phyloP scores from a whole-genome alignment of 2,329 filamentous ascomycete genomes.

The Sordariomycetes sp. region DNA sequence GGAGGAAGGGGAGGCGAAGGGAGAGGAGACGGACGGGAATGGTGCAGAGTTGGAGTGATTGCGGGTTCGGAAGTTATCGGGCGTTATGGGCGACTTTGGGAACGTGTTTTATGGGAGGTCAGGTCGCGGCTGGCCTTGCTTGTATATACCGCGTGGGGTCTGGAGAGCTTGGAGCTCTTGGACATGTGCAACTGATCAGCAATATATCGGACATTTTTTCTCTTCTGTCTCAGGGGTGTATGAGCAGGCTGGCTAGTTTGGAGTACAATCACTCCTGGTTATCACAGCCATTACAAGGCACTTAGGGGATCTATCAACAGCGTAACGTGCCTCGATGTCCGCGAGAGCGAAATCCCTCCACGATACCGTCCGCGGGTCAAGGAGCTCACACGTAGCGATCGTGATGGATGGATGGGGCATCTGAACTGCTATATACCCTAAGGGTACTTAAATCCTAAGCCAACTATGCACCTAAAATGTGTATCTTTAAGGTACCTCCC shows the following conservation, averaged over 20 bases:
- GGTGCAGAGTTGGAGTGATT: not conserved
- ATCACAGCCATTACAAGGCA: too few relatives aligned
- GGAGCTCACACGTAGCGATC: too few relatives aligned
- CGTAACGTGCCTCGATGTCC: too few relatives aligned
- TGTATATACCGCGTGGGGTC: not conserved
- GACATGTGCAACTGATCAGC: not conserved
- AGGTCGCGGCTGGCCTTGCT: not conserved
- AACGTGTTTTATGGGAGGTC: not conserved
- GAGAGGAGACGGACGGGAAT: not conserved
- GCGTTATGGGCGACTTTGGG: not conserved
- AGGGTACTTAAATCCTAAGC: not conserved
- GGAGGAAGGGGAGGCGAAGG: conserved; percentile 14
- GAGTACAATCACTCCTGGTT: too few relatives aligned
- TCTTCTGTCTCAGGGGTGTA: not conserved
- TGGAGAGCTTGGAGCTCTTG: not conserved
- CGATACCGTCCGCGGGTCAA: too few relatives aligned
- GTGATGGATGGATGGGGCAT: too few relatives aligned
- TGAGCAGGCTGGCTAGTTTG: too few relatives aligned
- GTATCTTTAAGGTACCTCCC: not conserved
- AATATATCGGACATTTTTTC: not conserved
- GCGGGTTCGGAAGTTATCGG: not conserved
- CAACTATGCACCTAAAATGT: not conserved
- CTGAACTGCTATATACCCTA: not conserved
- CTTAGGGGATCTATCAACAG: too few relatives aligned
- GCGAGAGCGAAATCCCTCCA: too few relatives aligned